Evolutionary conservation across 2,329 filamentous ascomycete species (phyloP).

Genomic region (Diaporthe vaccinii): DNA sequence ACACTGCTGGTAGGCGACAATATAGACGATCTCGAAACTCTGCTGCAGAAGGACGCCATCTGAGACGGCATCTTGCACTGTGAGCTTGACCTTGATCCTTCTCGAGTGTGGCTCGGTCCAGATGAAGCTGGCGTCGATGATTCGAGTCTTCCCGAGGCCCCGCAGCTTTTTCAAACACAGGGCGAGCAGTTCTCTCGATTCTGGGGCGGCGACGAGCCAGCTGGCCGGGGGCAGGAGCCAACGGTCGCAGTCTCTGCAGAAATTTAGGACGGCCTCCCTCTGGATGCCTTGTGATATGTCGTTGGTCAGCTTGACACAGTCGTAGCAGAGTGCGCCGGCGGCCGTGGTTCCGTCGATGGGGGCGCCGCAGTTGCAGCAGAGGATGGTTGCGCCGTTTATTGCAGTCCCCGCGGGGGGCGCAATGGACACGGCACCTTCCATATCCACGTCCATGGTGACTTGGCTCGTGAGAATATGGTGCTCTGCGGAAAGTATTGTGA

Average conservation of each 20-base stretch:
- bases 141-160: conserved; percentile 88
- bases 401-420: conserved; percentile 48
- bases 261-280: conserved; percentile 89
- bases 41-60: conserved; percentile 84
- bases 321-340: conserved; percentile 90
- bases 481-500: neutral
- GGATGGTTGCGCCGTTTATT: conserved; percentile 70
- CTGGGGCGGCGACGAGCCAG: conserved; percentile 87
- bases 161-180: conserved; percentile 90
- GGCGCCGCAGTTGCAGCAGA: conserved; percentile 97
- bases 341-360: conserved; percentile 92
- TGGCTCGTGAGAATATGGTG: conserved; percentile 2
- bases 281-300: conserved; percentile 94
- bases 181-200: conserved; percentile 93
- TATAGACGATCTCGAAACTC: conserved; percentile 93
- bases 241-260: conserved; percentile 93
- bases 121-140: conserved; percentile 96
- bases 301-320: conserved; percentile 94
- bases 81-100: conserved; percentile 94
- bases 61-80: conserved; percentile 80
- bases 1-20: conserved; percentile 93
- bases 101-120: conserved; percentile 99
- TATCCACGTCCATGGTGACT: conserved; percentile 58
- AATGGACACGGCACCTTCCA: conserved; percentile 59
- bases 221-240: conserved; percentile 89